Evolutionary conservation across 2,329 filamentous ascomycete genomes (phyloP), one percentile per base, ranked within the genome.

Genomic region (Graphilbum sp.): DNA sequence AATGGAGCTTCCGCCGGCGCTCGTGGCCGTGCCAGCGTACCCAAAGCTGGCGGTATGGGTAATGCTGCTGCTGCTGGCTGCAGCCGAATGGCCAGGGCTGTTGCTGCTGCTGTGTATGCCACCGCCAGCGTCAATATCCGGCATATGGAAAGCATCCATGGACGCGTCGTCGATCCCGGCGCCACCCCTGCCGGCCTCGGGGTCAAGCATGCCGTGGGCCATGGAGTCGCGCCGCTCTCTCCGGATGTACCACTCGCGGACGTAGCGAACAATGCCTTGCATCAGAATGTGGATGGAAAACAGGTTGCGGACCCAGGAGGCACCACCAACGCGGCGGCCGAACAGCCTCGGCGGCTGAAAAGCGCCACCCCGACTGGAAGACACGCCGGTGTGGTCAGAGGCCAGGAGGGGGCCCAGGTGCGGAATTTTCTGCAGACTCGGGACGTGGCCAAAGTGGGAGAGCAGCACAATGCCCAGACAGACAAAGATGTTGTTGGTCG

Each of bases 281-380:
- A 77, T 79, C 35, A 84, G 54, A 50, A 85, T 84, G 50, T 85
- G 79, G 46, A 84, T 78, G 24, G 78, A 79, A 46, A 85, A 57
- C 45, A 79, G 63, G 52, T 72, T 82, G 46, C 76, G 67, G 21
- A 77, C 61, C 75, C 77, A 80, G 35, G 71, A 71, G 46, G 77
- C 72, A 42, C 72, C 67, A 33, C 63, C 66, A n/a, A 15, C 27
- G 49, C 64, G 72, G 55, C 74, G 69, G 47, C 34, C 32, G 7
- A 75, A 75, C 35, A 59, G 51, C 20, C 56, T 53, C 34, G 57
- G 51, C 12, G 57, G 52, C 41, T 70, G 65, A 19, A 72, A 54
- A 6, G 66, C 30, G 13, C 11, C 13, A 29, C 27, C 15, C 5
- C 27, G 11, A 12, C 27, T 25, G 23, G 23, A 12, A 25, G 23